These are phyloP conservation scores for Saitozyma sp. DNA, from an alignment of 768 basidiomycete species.

Conservation along the genomic window DNA sequence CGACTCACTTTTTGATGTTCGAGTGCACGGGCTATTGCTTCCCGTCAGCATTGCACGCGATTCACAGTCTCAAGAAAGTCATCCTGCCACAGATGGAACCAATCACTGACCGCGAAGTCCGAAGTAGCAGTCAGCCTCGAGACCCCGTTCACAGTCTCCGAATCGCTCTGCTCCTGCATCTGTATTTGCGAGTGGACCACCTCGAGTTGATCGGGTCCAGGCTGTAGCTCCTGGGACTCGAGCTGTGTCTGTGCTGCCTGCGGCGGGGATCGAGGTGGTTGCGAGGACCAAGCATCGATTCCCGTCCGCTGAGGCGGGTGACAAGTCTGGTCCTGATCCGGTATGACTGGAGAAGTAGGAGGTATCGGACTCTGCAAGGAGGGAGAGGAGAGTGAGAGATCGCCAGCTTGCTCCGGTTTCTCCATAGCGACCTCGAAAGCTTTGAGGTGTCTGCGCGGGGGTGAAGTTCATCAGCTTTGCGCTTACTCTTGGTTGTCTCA, in stretches of 20 bases:
- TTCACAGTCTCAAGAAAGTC: neutral
- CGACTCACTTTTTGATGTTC: constrained; percentile 80
- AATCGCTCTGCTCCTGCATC: no score
- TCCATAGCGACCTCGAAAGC: constrained; percentile 75
- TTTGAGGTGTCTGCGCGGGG: constrained; percentile 61
- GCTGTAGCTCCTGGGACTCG: no score
- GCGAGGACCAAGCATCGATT: no score
- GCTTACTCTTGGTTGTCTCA: neutral
- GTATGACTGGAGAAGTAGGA: constrained; percentile 5
- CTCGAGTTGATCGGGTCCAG: no score
- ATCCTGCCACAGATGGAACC: neutral
- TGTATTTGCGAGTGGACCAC: no score
- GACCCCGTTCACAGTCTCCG: constrained; percentile 31
- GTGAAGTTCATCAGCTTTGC: constrained; percentile 1
- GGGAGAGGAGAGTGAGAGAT: constrained; percentile 30
- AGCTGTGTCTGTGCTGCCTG: no score
- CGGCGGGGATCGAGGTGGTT: no score
- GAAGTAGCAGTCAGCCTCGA: constrained; percentile 52
- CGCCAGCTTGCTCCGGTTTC: constrained; percentile 50
- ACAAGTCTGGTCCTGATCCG: neutral
- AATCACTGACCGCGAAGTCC: constrained; percentile 57
- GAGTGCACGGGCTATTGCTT: constrained; percentile 60
- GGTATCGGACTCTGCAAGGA: constrained; percentile 27
- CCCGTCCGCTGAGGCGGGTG: constrained; percentile 1
- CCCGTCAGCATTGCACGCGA: constrained; percentile 68